phyloP scores from a whole-genome alignment of 2,329 filamentous ascomycete species.

The Aspergillus nomiae region DNA sequence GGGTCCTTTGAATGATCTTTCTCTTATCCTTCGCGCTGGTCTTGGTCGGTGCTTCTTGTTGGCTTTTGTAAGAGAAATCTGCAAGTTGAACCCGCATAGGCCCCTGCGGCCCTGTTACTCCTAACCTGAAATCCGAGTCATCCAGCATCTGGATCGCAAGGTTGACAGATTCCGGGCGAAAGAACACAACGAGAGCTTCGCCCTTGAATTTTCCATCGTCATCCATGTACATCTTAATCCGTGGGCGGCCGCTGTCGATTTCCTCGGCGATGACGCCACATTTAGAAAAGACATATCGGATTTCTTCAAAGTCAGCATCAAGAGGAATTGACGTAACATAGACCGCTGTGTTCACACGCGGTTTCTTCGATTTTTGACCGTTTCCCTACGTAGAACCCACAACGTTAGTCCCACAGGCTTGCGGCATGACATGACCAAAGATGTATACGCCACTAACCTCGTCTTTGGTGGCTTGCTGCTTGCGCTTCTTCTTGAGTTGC shows the following conservation, averaged over 20 bases:
- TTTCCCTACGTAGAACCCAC: constrained; percentile 22
- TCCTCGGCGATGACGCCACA: constrained; percentile 92
- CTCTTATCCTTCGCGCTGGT: constrained; percentile 70
- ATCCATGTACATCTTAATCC: constrained; percentile 91
- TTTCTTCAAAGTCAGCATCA: constrained; percentile 77
- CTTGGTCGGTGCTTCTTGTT: constrained; percentile 64
- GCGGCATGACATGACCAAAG: constrained; percentile 1
- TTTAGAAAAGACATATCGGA: constrained; percentile 81
- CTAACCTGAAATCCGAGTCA: constrained; percentile 69
- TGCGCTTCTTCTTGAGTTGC: constrained; percentile 55
- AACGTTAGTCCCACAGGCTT: neutral
- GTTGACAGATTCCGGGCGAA: constrained; percentile 89
- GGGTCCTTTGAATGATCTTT: constrained; percentile 88
- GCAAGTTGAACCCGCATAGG: constrained; percentile 81
- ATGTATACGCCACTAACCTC: constrained; percentile 46
- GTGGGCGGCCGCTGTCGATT: constrained; percentile 81
- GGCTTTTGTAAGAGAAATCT: constrained; percentile 89
- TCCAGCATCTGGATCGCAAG: constrained; percentile 59
- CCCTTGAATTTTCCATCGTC: constrained; percentile 85
- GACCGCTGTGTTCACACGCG: constrained; percentile 77
- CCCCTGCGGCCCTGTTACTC: constrained; percentile 55
- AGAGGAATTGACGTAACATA: constrained; percentile 86
- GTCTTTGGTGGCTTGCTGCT: constrained; percentile 52
- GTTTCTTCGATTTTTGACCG: constrained; percentile 44
- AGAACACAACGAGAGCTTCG: constrained; percentile 90